A percentile compares a stretch with the other conserved stretches of the same genome.
Conservation (phyloP, 345 rosid genomes). For the Eucalyptus pauciflora region DNA sequence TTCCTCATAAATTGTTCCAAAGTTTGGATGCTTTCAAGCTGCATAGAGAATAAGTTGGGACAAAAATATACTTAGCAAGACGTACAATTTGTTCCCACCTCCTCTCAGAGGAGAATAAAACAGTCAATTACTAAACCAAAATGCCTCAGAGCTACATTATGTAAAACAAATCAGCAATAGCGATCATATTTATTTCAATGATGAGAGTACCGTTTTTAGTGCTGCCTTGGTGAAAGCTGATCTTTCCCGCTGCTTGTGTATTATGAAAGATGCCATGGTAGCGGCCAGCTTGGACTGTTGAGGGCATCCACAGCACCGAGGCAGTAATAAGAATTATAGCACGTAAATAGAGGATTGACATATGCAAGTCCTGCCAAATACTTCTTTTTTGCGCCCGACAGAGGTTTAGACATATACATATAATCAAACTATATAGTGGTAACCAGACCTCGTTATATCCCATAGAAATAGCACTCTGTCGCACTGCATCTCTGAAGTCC, state of each 20-base stretch:
- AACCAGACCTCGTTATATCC: conserved; percentile 59
- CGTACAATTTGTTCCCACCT: background rate
- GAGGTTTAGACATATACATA: background rate
- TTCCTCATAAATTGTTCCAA: conserved; percentile 64
- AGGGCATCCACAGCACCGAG: background rate
- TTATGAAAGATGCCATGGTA: conserved; percentile 74
- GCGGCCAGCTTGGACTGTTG: conserved; percentile 61
- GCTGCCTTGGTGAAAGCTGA: conserved; percentile 60
- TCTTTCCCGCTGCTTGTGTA: conserved; percentile 56
- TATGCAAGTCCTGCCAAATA: too few species aligned
- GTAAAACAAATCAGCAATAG: background rate
- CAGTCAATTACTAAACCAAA: background rate
- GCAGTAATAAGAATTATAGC: background rate
- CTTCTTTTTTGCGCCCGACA: background rate
- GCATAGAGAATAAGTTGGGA: background rate
- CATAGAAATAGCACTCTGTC: conserved; percentile 42
- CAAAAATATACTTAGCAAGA: background rate
- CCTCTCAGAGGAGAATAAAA: background rate
- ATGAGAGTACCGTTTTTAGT: conserved; percentile 44
- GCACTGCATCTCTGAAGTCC: conserved; percentile 76
- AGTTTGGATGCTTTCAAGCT: conserved; percentile 71
- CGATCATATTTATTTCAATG: background rate
- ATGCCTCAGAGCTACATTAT: background rate
- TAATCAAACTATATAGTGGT: background rate
- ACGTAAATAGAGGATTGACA: background rate